phyloP scores from a whole-genome alignment of 148 eudicot species.

The Camellia sinensis region DNA sequence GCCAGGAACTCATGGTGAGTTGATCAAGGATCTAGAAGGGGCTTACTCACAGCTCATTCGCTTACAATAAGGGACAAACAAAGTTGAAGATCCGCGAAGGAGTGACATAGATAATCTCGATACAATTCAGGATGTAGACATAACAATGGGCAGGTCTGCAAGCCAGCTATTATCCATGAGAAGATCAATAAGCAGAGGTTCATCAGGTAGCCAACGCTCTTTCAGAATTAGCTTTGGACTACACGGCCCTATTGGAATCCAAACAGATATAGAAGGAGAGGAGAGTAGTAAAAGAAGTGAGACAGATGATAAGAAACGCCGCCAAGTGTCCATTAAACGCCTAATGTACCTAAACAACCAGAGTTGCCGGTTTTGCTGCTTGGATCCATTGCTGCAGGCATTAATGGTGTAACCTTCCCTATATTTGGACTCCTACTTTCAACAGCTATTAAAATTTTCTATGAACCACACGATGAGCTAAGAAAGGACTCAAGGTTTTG shows the following conservation, averaged over 20 bases:
- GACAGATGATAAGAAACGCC: constrained; percentile 16
- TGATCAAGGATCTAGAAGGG: too few relatives aligned
- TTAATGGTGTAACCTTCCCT: constrained; percentile 63
- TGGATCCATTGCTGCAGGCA: constrained; percentile 57
- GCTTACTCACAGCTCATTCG: too few relatives aligned
- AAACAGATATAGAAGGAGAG: constrained; percentile 20
- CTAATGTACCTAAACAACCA: constrained; percentile 61
- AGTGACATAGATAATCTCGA: too few relatives aligned
- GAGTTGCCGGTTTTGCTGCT: constrained; percentile 55
- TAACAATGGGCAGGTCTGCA: constrained; percentile 36
- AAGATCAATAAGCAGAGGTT: constrained; percentile 52
- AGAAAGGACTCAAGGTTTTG: constrained; percentile 53
- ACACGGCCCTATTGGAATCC: constrained; percentile 38
- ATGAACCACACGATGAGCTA: constrained; percentile 45
- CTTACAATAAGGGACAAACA: too few relatives aligned
- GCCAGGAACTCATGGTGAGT: too few relatives aligned
- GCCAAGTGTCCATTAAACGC: constrained; percentile 40
- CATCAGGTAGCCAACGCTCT: constrained; percentile 39
- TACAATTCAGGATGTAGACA: constrained; percentile 14
- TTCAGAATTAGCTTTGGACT: constrained; percentile 41
- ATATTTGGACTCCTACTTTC: constrained; percentile 60
- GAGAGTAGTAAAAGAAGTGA: constrained; percentile 14
- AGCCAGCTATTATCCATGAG: constrained; percentile 45
- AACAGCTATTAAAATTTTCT: constrained; percentile 53
- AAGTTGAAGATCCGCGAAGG: too few relatives aligned